phyloP scores from a whole-genome alignment of 768 basidiomycete species.

The Amanita phalloides region DNA sequence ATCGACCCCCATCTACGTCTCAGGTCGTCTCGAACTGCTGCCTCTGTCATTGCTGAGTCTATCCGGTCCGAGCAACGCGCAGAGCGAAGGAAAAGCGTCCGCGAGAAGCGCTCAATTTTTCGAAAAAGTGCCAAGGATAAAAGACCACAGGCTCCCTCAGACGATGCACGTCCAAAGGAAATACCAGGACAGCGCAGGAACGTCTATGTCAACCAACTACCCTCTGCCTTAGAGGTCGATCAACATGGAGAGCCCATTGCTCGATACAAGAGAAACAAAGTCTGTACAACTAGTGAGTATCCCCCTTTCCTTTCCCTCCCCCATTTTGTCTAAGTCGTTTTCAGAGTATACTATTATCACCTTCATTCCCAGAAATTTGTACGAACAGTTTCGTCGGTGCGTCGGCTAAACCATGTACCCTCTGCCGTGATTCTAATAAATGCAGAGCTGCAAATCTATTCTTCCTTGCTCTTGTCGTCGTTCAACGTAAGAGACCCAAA shows the following conservation, averaged over 20 bases:
- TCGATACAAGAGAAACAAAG: constrained; percentile 87
- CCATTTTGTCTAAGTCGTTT: neutral
- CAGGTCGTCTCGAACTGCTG: constrained; percentile 87
- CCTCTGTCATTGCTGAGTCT: constrained; percentile 82
- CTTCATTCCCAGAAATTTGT: constrained; percentile 90
- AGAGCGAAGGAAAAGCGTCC: constrained; percentile 40
- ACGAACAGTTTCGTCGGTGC: constrained; percentile 87
- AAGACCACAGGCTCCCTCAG: constrained; percentile 24
- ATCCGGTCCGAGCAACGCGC: constrained; percentile 68
- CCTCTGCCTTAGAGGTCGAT: constrained; percentile 56
- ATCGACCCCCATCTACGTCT: constrained; percentile 84
- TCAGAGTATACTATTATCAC: constrained; percentile 85
- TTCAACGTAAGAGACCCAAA: constrained; percentile 45
- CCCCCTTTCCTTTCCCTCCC: neutral
- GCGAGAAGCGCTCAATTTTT: constrained; percentile 52
- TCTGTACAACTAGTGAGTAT: constrained; percentile 80
- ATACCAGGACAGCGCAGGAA: constrained; percentile 52
- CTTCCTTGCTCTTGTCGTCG: constrained; percentile 73
- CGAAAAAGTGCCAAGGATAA: constrained; percentile 33
- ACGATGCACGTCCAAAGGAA: constrained; percentile 19
- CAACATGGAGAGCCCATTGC: constrained; percentile 64
- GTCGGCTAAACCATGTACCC: constrained; percentile 11
- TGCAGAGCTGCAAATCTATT: constrained; percentile 83
- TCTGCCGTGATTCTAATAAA: neutral
- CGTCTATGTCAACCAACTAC: constrained; percentile 69